These are phyloP conservation scores for Basipetospora sp. DNA, from an alignment of 2,329 filamentous ascomycete species.

Conservation along the genomic window DNA sequence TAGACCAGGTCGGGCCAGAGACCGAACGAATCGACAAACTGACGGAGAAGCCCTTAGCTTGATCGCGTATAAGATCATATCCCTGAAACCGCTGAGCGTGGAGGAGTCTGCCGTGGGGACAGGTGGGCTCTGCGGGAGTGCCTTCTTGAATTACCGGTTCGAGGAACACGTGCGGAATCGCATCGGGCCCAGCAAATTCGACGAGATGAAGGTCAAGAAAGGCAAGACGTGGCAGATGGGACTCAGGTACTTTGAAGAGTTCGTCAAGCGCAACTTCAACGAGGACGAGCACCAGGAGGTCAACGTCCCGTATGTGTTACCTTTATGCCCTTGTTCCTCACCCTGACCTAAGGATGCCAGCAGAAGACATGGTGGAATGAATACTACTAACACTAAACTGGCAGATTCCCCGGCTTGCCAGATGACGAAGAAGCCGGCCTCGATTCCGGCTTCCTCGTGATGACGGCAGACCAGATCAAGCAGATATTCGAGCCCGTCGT, in stretches of 20 bases:
- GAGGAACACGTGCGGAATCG: constrained; percentile 59
- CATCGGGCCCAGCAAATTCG: constrained; percentile 52
- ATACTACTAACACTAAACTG: too few relatives aligned
- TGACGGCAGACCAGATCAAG: constrained; percentile 55
- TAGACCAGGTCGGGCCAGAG: too few relatives aligned
- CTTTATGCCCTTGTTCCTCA: constrained; percentile 1
- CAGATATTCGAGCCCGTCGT: constrained; percentile 64
- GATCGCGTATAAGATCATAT: constrained; percentile 70
- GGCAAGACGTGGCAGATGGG: constrained; percentile 69
- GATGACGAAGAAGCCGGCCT: constrained; percentile 63
- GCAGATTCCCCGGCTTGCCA: constrained; percentile 54
- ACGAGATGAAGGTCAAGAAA: constrained; percentile 64
- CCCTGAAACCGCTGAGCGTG: constrained; percentile 54
- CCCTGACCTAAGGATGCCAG: too few relatives aligned
- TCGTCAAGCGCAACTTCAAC: constrained; percentile 72
- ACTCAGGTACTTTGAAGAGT: constrained; percentile 67
- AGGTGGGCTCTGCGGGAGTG: constrained; percentile 62
- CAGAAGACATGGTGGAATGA: too few relatives aligned
- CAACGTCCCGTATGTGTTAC: constrained; percentile 49
- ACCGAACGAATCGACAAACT: too few relatives aligned
- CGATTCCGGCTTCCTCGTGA: constrained; percentile 62
- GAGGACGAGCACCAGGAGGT: constrained; percentile 64
- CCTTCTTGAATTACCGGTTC: constrained; percentile 67
- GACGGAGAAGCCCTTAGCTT: constrained; percentile 25
- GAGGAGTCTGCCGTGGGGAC: constrained; percentile 70